These are phyloP conservation scores for Bertia moriformis DNA, from an alignment of 2,329 filamentous ascomycete species.

Conservation along the genomic window DNA sequence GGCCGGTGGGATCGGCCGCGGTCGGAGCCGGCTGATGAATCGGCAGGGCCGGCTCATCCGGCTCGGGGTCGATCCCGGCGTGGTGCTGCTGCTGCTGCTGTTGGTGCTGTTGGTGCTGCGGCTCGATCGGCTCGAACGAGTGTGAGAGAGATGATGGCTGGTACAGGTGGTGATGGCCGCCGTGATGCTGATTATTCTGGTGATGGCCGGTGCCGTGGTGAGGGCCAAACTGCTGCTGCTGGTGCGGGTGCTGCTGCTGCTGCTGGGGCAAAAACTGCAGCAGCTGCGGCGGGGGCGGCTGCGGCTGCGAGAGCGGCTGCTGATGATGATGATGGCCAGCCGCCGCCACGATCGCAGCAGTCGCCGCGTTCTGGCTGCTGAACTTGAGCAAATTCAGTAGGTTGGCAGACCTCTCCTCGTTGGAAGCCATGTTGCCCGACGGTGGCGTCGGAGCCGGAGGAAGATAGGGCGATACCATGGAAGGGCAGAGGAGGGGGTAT, in stretches of 20 bases:
- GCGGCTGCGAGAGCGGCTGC: not conserved
- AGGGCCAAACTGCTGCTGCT: conserved; percentile 11
- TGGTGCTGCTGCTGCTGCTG: conserved; percentile 4
- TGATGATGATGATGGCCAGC: too few species aligned
- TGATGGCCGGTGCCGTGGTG: conserved; percentile 6
- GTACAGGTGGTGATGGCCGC: conserved; percentile 8
- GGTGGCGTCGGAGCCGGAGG: conserved; percentile 36
- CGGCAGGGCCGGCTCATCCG: conserved; percentile 16
- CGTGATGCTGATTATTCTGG: conserved; percentile 4
- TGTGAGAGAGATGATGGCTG: conserved; percentile 1
- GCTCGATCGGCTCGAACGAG: too few species aligned
- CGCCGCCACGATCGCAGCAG: too few species aligned
- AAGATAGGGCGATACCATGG: conserved; percentile 12
- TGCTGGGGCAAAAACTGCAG: conserved; percentile 14
- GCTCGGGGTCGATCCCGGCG: conserved; percentile 9
- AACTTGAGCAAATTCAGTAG: conserved; percentile 50
- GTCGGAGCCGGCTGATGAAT: conserved; percentile 43
- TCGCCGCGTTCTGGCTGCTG: conserved; percentile 19
- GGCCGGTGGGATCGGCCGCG: conserved; percentile 37
- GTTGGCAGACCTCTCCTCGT: conserved; percentile 33
- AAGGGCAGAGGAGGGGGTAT: not conserved
- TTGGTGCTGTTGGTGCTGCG: too few species aligned
- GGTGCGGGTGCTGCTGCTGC: conserved; percentile 14
- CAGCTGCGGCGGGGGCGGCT: conserved; percentile 7
- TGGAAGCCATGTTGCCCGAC: conserved; percentile 14